These are phyloP conservation scores for Aspergillus sp. DNA, from an alignment of 2,329 filamentous ascomycete species.

Conservation along the genomic window DNA sequence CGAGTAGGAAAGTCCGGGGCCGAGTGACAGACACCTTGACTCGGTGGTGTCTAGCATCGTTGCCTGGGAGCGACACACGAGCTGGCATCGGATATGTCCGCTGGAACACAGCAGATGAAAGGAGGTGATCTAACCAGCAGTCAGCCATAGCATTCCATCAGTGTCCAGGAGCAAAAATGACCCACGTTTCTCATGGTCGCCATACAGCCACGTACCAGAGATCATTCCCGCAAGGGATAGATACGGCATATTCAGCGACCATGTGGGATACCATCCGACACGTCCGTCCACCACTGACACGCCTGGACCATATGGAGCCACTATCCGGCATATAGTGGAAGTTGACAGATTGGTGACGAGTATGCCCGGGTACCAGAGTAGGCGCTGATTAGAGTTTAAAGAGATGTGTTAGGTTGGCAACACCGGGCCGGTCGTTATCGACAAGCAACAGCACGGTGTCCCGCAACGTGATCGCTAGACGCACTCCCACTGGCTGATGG, in stretches of 20 bases:
- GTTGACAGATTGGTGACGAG: neutral
- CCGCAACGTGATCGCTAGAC: neutral
- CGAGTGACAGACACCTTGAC: neutral
- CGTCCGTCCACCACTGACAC: neutral
- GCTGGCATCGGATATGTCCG: neutral
- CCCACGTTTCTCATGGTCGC: neutral
- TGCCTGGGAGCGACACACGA: neutral
- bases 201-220: neutral
- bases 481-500: neutral
- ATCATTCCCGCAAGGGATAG: neutral
- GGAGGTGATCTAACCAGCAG: neutral
- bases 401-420: neutral
- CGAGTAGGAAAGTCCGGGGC: neutral
- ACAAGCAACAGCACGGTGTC: neutral
- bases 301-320: neutral
- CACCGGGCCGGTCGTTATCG: neutral
- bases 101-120: neutral
- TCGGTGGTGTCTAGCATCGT: neutral
- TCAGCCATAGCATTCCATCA: neutral
- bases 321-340: too few relatives aligned
- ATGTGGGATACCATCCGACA: neutral
- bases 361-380: neutral
- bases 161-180: neutral
- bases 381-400: neutral
- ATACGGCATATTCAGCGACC: neutral